These are phyloP conservation scores for Trifolium pratense DNA, from an alignment of 306 rosid genomes.

Conservation along the genomic window DNA sequence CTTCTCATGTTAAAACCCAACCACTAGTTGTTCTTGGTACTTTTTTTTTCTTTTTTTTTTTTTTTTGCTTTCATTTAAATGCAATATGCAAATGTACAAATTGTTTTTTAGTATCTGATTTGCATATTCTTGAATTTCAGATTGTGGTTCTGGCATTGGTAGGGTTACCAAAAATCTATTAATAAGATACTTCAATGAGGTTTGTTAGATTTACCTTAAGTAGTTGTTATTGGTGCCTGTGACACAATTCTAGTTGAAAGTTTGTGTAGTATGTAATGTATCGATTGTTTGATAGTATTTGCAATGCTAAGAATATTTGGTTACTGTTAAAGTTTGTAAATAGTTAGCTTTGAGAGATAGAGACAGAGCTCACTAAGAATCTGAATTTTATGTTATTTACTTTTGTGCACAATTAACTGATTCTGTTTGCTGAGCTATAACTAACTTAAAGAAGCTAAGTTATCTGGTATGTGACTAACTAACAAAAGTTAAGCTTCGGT, in stretches of 20 bases:
- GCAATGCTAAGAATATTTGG: constrained; percentile 15
- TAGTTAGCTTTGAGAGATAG: background rate
- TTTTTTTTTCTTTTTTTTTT: constrained; percentile 9
- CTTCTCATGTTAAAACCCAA: constrained; percentile 46
- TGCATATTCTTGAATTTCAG: constrained; percentile 50
- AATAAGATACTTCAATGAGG: constrained; percentile 88
- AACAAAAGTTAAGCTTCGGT: background rate
- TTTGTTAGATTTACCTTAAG: constrained; percentile 41
- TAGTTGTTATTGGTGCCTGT: too few relatives aligned
- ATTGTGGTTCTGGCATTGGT: constrained; percentile 99
- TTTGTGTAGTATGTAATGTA: background rate
- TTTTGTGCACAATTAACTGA: background rate
- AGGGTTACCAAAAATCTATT: constrained; percentile 88
- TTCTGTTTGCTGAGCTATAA: background rate
- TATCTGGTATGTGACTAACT: background rate
- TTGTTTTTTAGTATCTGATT: constrained; percentile 25
- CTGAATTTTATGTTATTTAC: constrained; percentile 1
- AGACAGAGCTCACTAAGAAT: background rate
- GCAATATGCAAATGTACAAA: background rate
- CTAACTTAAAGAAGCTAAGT: background rate
- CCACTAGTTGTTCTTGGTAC: constrained; percentile 86
- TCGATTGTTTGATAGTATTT: constrained; percentile 10
- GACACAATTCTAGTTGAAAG: too few relatives aligned
- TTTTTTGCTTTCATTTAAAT: background rate
- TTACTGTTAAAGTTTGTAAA: background rate